Evolutionary conservation across 1,284 basidiomycete genomes (phyloP).

Genomic region (Sporisorium exsertum): DNA sequence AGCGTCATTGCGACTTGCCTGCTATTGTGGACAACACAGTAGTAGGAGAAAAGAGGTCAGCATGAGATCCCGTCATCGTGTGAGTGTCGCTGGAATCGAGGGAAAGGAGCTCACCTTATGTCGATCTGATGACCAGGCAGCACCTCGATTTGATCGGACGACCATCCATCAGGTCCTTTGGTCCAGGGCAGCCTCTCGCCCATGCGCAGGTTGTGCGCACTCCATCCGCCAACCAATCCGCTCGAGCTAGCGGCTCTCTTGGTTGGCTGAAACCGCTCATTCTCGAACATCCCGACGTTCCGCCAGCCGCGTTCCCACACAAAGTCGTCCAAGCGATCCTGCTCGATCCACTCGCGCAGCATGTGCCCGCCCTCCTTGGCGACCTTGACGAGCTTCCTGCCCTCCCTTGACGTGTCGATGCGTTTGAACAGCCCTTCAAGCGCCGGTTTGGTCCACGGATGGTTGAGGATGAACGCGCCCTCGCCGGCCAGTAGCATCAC

Average conservation of each 20-base stretch:
- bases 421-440: slow-evolving; percentile 49
- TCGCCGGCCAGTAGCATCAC: slow-evolving; percentile 67
- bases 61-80: not conserved
- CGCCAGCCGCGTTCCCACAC: slow-evolving; percentile 66
- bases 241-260: slow-evolving; percentile 24
- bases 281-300: slow-evolving; percentile 66
- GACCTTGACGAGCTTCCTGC: slow-evolving; percentile 41
- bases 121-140: slow-evolving; percentile 48
- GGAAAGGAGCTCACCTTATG: slow-evolving; percentile 42
- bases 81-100: not conserved
- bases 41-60: slow-evolving; percentile 32
- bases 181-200: slow-evolving; percentile 64
- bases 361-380: slow-evolving; percentile 41
- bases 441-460: slow-evolving; percentile 67
- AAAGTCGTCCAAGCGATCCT: slow-evolving; percentile 62
- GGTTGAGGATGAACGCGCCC: slow-evolving; percentile 60
- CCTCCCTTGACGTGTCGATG: slow-evolving; percentile 37
- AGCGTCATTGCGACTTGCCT: slow-evolving; percentile 61
- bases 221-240: slow-evolving; percentile 51
- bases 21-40: slow-evolving; percentile 24
- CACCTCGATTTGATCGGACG: slow-evolving; percentile 51
- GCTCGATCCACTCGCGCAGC: slow-evolving; percentile 61
- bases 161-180: slow-evolving; percentile 62
- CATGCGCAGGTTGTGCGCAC: slow-evolving; percentile 43
- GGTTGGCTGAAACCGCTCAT: slow-evolving; percentile 50